These are phyloP conservation scores for Penicillium sp. DNA, from an alignment of 2,329 filamentous ascomycete species.

Conservation along the genomic window DNA sequence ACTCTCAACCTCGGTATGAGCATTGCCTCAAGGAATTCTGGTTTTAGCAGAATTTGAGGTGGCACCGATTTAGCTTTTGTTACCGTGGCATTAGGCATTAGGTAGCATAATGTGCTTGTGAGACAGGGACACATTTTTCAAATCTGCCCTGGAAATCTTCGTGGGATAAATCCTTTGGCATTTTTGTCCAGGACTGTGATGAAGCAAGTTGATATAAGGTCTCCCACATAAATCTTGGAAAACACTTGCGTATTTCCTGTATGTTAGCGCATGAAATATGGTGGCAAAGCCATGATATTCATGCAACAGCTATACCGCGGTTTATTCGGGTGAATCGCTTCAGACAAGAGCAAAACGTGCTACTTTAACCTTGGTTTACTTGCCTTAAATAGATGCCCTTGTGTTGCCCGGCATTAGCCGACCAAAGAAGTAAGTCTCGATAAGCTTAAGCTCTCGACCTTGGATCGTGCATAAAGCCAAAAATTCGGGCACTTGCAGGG, in stretches of 20 bases:
- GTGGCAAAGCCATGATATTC: neutral
- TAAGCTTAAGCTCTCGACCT: neutral
- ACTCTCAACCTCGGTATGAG: too few species aligned
- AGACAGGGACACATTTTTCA: neutral
- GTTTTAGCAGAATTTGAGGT: neutral
- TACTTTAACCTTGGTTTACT: neutral
- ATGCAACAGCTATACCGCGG: neutral
- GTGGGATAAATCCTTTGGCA: neutral
- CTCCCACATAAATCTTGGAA: neutral
- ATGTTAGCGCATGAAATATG: neutral
- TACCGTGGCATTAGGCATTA: neutral
- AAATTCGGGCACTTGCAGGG: constrained; percentile 5
- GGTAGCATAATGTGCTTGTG: neutral
- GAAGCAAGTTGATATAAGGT: neutral
- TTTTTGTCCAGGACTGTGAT: neutral
- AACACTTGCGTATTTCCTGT: neutral
- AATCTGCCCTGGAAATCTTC: neutral
- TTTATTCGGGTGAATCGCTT: neutral
- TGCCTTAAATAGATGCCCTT: neutral
- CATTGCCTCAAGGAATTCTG: too few species aligned
- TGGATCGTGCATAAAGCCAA: neutral
- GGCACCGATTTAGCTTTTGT: neutral
- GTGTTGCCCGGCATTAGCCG: neutral
- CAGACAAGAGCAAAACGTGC: neutral
- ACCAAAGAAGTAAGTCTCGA: neutral